These are phyloP conservation scores for Astragalus membranaceus DNA, from an alignment of 306 rosid species.

Conservation along the genomic window DNA sequence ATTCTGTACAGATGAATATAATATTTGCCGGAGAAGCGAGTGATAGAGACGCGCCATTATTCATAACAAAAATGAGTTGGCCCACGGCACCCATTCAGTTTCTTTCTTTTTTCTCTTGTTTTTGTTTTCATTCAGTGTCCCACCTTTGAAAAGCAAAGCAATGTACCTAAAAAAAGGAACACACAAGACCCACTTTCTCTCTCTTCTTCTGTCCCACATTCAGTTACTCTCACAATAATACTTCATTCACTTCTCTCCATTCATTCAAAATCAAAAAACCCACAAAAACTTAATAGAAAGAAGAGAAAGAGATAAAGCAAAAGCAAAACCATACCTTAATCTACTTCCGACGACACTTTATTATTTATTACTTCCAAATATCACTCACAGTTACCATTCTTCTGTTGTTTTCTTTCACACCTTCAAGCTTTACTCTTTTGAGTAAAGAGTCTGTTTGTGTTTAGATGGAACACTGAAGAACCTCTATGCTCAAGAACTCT, in stretches of 20 bases:
- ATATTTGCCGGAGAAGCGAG: no score
- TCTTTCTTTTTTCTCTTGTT: background rate
- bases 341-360: conserved; percentile 22
- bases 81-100: conserved; percentile 1
- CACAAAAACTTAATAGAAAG: background rate
- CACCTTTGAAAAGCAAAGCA: conserved; percentile 47
- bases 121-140: conserved; percentile 14
- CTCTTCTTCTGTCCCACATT: conserved; percentile 21
- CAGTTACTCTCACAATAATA: background rate
- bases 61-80: background rate
- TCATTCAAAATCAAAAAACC: conserved; percentile 9
- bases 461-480: background rate
- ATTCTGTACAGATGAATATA: no score
- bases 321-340: conserved; percentile 14
- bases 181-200: conserved; percentile 30
- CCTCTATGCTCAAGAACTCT: background rate
- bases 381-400: no score
- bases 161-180: conserved; percentile 68
- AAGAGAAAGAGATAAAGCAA: conserved; percentile 13
- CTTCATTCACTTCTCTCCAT: conserved; percentile 9
- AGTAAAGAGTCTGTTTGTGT: background rate
- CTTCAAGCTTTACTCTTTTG: background rate
- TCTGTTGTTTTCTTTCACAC: no score
- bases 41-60: background rate
- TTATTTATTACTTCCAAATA: no score